phyloP scores from a whole-genome alignment of 805 yeast genomes.

The Priceomyces haplophilus region DNA sequence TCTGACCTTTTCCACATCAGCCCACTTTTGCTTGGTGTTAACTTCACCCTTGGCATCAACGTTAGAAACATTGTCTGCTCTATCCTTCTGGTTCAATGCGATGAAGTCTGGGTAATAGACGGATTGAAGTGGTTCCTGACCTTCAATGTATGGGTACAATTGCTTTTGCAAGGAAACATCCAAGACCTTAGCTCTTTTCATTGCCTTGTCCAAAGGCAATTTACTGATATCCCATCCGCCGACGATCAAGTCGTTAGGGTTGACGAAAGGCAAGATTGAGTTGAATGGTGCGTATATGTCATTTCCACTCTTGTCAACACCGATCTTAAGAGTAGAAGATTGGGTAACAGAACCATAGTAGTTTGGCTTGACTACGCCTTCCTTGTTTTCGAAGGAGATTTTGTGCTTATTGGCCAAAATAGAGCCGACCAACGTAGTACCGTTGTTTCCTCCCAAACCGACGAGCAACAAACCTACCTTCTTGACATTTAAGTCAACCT shows the following conservation, averaged over 20 bases:
- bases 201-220: slow-evolving; percentile 68
- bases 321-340: slow-evolving; percentile 83
- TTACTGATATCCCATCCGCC: slow-evolving; percentile 94
- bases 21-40: slow-evolving; percentile 70
- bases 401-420: slow-evolving; percentile 80
- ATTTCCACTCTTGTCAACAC: slow-evolving; percentile 74
- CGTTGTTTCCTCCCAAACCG: slow-evolving; percentile 96
- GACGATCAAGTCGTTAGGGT: slow-evolving; percentile 85
- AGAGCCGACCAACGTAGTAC: slow-evolving; percentile 85
- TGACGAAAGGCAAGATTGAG: slow-evolving; percentile 79
- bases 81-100: slow-evolving; percentile 87
- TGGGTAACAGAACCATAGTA: slow-evolving; percentile 95
- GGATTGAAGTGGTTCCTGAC: slow-evolving; percentile 72
- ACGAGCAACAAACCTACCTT: slow-evolving; percentile 87
- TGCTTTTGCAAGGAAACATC: slow-evolving; percentile 81
- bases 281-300: slow-evolving; percentile 94
- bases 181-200: slow-evolving; percentile 81
- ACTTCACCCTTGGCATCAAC: slow-evolving; percentile 49
- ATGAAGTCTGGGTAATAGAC: slow-evolving; percentile 95
- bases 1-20: slow-evolving; percentile 83
- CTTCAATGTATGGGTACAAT: slow-evolving; percentile 60
- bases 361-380: slow-evolving; percentile 70
- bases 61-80: slow-evolving; percentile 85
- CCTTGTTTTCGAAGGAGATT: slow-evolving; percentile 75
- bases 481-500: slow-evolving; percentile 76